Base-by-base conservation (phyloP, 345 rosid species). In the Ceriops zippeliana region DNA sequence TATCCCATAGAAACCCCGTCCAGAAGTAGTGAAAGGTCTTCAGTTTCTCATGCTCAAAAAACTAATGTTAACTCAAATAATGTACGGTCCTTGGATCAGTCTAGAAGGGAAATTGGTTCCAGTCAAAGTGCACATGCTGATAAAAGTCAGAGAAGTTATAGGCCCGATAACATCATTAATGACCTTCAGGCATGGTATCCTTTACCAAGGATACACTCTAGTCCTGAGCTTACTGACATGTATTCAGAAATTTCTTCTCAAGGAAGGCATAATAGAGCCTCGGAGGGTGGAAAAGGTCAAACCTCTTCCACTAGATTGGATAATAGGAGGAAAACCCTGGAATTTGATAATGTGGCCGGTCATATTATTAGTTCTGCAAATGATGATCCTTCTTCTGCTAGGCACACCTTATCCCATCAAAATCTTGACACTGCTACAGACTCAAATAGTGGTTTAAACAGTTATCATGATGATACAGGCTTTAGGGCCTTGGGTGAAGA, bases 201-300 rank as follows among this genome's bases (percentile, higher is more conserved):
- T 17, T 63, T 67, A 31, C 63, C 53, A 19, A 77, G 73, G 61
- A 64, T 70, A 47, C 54, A 47, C 49, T 77, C 76, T n/a, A 68
- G 73, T 68, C 76, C 73, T 3, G 63, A 77, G 62, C 74, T 59
- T 15, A 59, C 31, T 1, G 62, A 51, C 63, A 27, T 52, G 24
- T 64, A 28, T n/a, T 21, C 21, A 58, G 70, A 72, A 38, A 57
- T 59, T 60, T 26, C 58, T 9, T 59, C 53, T 15, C 46, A 47
- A 47, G 54, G 60, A 30, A 77, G 67, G 69, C 49, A 19, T 28
- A 27, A 59, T 16, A 76, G 27, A 31, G 61, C 51, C 21, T 51
- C 61, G 34, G 70, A 74, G 24, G 47, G 63, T n/a, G 70, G n/a
- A 56, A 68, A 62, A 11, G 51, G 52, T 6, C 63, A 54, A 61